Base-by-base conservation (phyloP, 805 yeast species). In the Grigorovia yakushimaensis region DNA sequence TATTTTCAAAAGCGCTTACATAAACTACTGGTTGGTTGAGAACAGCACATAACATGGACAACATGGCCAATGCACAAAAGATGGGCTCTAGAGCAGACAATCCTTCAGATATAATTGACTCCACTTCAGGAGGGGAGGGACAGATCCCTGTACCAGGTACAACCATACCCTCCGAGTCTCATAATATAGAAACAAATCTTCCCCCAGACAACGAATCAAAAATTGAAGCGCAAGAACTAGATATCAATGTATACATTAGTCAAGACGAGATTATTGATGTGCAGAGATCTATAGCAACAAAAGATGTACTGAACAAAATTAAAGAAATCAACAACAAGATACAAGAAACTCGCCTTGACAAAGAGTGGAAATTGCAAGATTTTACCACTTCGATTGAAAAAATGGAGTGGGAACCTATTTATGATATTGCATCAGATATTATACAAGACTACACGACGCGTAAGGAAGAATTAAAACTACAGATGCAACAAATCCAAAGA, bases 331-430 rank as follows among this genome's bases (percentile, higher is more conserved):
- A 22, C 18, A n/a, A 10, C 13, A 21, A 21, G 43, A 23, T 40
- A 10, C 30, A 15, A 10, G 33, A 17, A 8, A n/a, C 24, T 11
- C 11, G 43, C 3, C 20, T 22, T n/a, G 43, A 22, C 15, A 17
- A 27, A 23, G 43, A 40, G 2, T 33, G 37, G 37, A 33, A 33
- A 33, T 33, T 37, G 39, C 35, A n/a, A 37, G 41, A 43, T 23
- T 30, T 23, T 21, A 37, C 41, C 22, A 39, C 20, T 15, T 27
- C 43, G 9, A 35, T 50, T 10, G 52, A 51, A 15, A 49, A 45
- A 23, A 43, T 62, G 52, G 60, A 64, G 37, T 64, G 67, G 68
- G 63, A 59, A 30, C 47, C 55, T 18, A 20, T 64, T 19, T 62
- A 59, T 47, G 58, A 56, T n/a, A 48, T 58, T 1, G 61, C 65